Base-by-base conservation (phyloP, 2,329 filamentous ascomycete species). In the Beauveria australis region DNA sequence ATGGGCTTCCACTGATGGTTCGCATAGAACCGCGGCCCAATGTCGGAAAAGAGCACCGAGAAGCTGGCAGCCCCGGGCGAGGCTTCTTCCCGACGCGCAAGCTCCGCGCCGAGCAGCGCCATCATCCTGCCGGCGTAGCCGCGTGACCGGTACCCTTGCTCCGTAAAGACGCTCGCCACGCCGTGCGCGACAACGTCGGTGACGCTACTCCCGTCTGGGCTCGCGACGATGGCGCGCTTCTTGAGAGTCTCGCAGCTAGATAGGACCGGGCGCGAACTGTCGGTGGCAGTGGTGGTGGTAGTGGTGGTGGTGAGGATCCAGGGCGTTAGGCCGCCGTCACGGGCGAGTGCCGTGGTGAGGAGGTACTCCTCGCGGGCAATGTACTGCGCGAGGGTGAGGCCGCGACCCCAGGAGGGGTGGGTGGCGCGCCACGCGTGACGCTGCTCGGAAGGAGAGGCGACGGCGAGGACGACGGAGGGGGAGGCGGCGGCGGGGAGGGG, bases 1-100 rank as follows among this genome's bases (percentile, higher is more conserved):
- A 88, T 92, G 0, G 86, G 80, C 53, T 84, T 80, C 92, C 92
- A 97, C 51, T 91, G 91, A 64, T 85, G 80, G 37, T 78, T 79
- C 3, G 88, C 83, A 74, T 97, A 97, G 74, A 92, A 97, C 44
- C 78, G 76, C 77, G 91, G 89, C 22, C 92, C 91, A 64, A 95
- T 92, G 68, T 95, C 91, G 9, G 91, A 96, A 73, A 87, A 96
- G 9, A 97, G 79, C 8, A 95, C 82, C 0, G 89, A 92, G 72
- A 93, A 94, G 16, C 73, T 64, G 71, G 79, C 70, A 55, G 76
- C 74, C 28, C 68, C 66, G n/a, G 67, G 53, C 26, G 68, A 43
- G 64, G 68, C 55, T 64, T 24, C 66, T 47, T 74, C 66, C 43
- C 64, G 63, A 1, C 58, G 58, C 16, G 65, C 65, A 26, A 84